Evolutionary conservation across 73 alveolate genomes (phyloP).

Genomic region (Paramecium tetraurelia): DNA sequence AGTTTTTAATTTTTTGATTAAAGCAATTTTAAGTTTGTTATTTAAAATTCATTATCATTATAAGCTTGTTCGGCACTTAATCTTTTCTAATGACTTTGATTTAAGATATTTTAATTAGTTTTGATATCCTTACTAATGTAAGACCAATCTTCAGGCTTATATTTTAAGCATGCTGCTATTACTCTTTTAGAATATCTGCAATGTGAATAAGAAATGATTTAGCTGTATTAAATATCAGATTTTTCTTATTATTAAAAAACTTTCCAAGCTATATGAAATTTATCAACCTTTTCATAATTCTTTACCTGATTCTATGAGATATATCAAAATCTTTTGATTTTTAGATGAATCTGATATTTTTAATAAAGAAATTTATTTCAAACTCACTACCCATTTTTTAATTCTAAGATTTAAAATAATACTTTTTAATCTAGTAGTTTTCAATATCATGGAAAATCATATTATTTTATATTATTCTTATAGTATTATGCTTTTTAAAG

Average conservation of each 20-base stretch:
- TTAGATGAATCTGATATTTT: too few species aligned
- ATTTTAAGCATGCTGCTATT: background rate
- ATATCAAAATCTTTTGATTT: too few species aligned
- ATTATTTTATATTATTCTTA: too few species aligned
- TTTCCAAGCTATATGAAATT: too few species aligned
- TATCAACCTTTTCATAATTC: too few species aligned
- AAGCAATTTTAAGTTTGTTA: slow-evolving; percentile 1
- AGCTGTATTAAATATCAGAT: slow-evolving; percentile 64
- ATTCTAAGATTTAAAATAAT: too few species aligned
- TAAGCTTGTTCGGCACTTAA: slow-evolving; percentile 61
- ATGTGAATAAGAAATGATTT: slow-evolving; percentile 61
- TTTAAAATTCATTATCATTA: slow-evolving; percentile 64
- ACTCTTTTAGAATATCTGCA: slow-evolving; percentile 62
- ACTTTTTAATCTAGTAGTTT: too few species aligned
- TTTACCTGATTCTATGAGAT: too few species aligned
- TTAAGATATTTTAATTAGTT: slow-evolving; percentile 59
- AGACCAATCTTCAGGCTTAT: slow-evolving; percentile 64
- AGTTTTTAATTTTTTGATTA: background rate
- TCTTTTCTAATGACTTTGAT: slow-evolving; percentile 55
- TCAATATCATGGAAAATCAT: too few species aligned
- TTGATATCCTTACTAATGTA: slow-evolving; percentile 59
- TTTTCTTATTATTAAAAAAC: slow-evolving; percentile 30
- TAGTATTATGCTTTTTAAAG: too few species aligned
- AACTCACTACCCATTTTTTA: too few species aligned
- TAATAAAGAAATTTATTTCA: too few species aligned